Conservation (phyloP, 2,329 filamentous ascomycete species). For the Ophiostoma ulmi region DNA sequence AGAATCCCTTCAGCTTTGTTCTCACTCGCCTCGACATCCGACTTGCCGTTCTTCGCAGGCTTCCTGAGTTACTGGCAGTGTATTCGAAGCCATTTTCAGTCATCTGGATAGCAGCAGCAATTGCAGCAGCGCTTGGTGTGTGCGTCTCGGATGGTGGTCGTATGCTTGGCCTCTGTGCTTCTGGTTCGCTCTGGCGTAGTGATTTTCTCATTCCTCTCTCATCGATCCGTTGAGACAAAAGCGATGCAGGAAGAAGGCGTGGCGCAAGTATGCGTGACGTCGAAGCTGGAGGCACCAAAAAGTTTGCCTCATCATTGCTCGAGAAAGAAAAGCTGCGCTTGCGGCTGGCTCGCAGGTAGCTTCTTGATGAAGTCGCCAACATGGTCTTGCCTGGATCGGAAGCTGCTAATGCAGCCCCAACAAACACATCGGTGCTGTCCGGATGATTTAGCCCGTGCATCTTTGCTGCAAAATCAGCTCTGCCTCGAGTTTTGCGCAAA, state of each 20-base stretch:
- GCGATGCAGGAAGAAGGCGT: neutral
- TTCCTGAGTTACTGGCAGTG: constrained; percentile 17
- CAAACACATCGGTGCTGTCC: neutral
- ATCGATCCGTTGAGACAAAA: constrained; percentile 39
- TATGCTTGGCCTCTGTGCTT: constrained; percentile 10
- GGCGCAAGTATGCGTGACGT: neutral
- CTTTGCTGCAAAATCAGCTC: neutral
- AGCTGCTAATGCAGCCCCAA: neutral
- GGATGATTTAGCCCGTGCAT: neutral
- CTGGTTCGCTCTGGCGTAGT: constrained; percentile 6
- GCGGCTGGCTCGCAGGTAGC: constrained; percentile 3
- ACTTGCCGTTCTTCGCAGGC: constrained; percentile 26
- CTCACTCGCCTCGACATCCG: constrained; percentile 24
- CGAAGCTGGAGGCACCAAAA: constrained; percentile 19
- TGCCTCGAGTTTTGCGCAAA: neutral
- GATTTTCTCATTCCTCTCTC: constrained; percentile 21
- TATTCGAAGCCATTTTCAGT: neutral
- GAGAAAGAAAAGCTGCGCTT: constrained; percentile 24
- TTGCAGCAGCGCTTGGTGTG: neutral
- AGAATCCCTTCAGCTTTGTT: constrained; percentile 23
- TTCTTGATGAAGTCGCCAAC: constrained; percentile 16
- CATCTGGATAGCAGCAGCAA: neutral
- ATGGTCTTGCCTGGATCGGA: neutral
- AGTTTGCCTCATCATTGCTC: constrained; percentile 29
- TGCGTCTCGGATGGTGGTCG: neutral